Conservation (phyloP, 495 filamentous ascomycete genomes). For the Hypoxylon fuscum region DNA sequence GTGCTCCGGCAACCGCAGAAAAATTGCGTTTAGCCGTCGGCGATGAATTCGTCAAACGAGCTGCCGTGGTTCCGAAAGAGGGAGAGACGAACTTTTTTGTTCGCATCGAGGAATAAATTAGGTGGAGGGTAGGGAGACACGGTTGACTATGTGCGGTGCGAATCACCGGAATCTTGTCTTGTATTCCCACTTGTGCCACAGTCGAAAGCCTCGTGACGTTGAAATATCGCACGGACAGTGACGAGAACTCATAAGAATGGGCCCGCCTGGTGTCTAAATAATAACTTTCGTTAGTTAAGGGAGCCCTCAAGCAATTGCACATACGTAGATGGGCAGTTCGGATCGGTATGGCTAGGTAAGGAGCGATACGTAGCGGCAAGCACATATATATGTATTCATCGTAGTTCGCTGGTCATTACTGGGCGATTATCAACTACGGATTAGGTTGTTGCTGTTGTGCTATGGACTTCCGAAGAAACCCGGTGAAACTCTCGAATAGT, state of each 20-base stretch:
- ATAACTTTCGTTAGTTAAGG: no score
- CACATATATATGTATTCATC: no score
- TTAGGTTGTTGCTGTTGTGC: background rate
- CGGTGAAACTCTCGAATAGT: conserved; percentile 89
- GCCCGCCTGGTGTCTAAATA: no score
- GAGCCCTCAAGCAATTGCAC: no score
- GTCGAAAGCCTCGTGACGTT: no score
- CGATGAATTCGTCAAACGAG: conserved; percentile 76
- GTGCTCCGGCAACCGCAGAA: conserved; percentile 77
- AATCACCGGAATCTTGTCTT: no score
- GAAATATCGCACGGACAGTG: no score
- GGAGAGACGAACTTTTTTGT: conserved; percentile 84
- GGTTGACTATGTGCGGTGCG: background rate
- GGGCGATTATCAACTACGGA: background rate
- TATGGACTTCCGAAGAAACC: conserved; percentile 66
- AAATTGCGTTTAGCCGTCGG: conserved; percentile 74
- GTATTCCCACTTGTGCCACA: no score
- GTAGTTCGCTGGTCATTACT: background rate
- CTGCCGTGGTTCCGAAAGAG: conserved; percentile 67
- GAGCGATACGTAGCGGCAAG: no score
- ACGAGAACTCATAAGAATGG: no score
- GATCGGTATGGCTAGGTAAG: no score
- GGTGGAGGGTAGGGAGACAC: background rate
- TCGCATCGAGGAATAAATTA: conserved; percentile 30
- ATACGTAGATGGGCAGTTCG: no score